Conservation (phyloP, 768 basidiomycete species). For the Mycena belliarum region DNA sequence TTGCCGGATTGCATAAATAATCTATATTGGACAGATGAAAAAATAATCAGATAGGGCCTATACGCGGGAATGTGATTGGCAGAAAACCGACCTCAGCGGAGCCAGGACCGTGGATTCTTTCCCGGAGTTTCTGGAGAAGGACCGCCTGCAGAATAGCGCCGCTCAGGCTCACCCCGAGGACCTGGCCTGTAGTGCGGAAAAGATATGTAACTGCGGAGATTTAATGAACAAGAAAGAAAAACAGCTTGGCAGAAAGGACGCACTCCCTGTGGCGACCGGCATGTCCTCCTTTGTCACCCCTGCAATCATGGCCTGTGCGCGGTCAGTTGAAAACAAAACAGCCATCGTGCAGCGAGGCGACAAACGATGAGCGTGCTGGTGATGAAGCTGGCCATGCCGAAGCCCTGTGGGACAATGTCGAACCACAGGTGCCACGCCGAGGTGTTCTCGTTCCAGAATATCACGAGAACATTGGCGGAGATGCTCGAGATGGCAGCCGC, state of each 20-base stretch:
- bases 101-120: slow-evolving; percentile 74
- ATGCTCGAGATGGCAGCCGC: slow-evolving; percentile 61
- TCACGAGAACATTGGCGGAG: slow-evolving; percentile 59
- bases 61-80: slow-evolving; percentile 13
- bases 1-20: slow-evolving; percentile 72
- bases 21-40: slow-evolving; percentile 39
- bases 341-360: slow-evolving; percentile 28
- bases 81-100: slow-evolving; percentile 62
- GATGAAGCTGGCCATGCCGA: slow-evolving; percentile 83
- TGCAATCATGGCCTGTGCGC: slow-evolving; percentile 79
- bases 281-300: slow-evolving; percentile 78
- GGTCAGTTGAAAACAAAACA: not conserved
- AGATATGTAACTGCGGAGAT: slow-evolving; percentile 77
- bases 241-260: slow-evolving; percentile 32
- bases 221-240: not conserved
- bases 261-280: slow-evolving; percentile 89
- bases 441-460: slow-evolving; percentile 66
- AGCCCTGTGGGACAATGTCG: slow-evolving; percentile 78
- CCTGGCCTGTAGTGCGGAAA: slow-evolving; percentile 93
- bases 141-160: slow-evolving; percentile 84
- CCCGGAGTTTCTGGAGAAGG: slow-evolving; percentile 66
- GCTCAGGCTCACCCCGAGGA: slow-evolving; percentile 88
- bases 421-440: slow-evolving; percentile 68
- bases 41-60: slow-evolving; percentile 16
- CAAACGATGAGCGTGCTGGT: slow-evolving; percentile 82